phyloP scores from a whole-genome alignment of 768 basidiomycete genomes.

The Boletus edulis region DNA sequence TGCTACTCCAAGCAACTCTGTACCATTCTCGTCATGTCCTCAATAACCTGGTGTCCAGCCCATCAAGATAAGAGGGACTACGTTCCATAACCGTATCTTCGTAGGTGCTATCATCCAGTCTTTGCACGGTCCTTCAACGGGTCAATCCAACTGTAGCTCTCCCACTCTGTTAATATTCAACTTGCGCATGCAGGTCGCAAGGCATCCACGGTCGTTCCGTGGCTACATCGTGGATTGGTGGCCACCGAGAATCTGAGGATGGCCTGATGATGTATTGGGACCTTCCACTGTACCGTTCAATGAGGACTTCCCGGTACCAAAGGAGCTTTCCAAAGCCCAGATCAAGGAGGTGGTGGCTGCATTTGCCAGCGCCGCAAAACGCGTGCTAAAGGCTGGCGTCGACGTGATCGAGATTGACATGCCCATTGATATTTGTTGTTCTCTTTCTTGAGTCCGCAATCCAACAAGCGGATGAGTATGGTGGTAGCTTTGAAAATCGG shows the following conservation, averaged over 20 bases:
- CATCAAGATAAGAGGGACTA: too few species aligned
- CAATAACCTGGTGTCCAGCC: too few species aligned
- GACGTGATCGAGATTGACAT: conserved; percentile 59
- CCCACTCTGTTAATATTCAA: too few species aligned
- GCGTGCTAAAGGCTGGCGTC: conserved; percentile 58
- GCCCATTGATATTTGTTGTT: conserved; percentile 63
- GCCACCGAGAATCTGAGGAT: conserved; percentile 46
- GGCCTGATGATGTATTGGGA: conserved; percentile 53
- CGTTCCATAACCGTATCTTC: too few species aligned
- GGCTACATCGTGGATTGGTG: conserved; percentile 41
- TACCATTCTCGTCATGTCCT: too few species aligned
- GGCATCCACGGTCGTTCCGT: conserved; percentile 61
- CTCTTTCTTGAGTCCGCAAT: conserved; percentile 55
- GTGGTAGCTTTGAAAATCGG: conserved; percentile 70
- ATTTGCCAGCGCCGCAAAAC: conserved; percentile 49
- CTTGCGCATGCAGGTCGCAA: conserved; percentile 79
- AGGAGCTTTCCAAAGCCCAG: conserved; percentile 53
- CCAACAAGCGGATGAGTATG: conserved; percentile 67
- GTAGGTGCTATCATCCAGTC: too few species aligned
- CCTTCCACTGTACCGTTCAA: conserved; percentile 51
- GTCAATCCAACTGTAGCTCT: too few species aligned
- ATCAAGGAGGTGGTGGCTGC: conserved; percentile 57
- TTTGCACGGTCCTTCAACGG: too few species aligned
- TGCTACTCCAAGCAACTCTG: too few species aligned
- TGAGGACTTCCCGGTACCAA: conserved; percentile 47